Percentiles rank a stretch among this genome's conserved stretches.
phyloP scores from a whole-genome alignment of 1,284 basidiomycete genomes.

The Pseudozyma hubeiensis region DNA sequence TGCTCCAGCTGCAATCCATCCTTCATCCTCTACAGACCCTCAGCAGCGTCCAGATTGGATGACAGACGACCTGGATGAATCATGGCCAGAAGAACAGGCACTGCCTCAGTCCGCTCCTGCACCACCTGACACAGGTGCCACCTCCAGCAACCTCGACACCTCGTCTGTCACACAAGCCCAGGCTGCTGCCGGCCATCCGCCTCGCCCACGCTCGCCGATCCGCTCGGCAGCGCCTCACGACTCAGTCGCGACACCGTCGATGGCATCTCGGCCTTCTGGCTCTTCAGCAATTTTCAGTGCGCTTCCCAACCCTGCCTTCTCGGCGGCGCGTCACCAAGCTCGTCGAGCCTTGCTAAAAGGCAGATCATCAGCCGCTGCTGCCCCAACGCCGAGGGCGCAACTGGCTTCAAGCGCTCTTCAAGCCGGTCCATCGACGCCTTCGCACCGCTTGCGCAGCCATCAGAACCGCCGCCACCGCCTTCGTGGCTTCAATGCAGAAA shows the following conservation, averaged over 20 bases:
- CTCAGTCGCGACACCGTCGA: conserved; percentile 13
- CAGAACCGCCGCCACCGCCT: conserved; percentile 21
- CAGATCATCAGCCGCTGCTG: conserved; percentile 11
- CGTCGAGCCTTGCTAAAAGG: conserved; percentile 40
- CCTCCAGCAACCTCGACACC: not conserved
- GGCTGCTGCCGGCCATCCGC: not conserved
- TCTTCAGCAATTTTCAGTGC: conserved; percentile 1
- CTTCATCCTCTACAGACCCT: conserved; percentile 1
- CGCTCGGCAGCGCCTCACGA: not conserved
- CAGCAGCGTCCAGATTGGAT: conserved; percentile 37
- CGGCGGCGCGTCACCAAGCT: conserved; percentile 41
- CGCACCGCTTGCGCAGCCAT: conserved; percentile 40
- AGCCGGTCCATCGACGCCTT: conserved; percentile 43
- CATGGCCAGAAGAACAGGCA: conserved; percentile 38
- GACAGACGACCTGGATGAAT: conserved; percentile 53
- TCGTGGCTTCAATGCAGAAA: conserved; percentile 11
- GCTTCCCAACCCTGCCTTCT: conserved; percentile 40
- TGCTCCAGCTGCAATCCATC: not conserved
- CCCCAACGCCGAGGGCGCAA: conserved; percentile 12
- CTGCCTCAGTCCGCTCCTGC: conserved; percentile 5
- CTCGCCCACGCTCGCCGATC: not conserved
- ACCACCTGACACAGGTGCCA: not conserved
- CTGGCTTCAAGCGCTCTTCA: conserved; percentile 10
- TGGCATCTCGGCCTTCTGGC: conserved; percentile 11
- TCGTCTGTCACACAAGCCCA: not conserved